A percentile compares a stretch with the other conserved stretches of the same genome.
Evolutionary conservation across 1,284 basidiomycete species (phyloP).

Genomic region (Apiotrichum gamsii): DNA sequence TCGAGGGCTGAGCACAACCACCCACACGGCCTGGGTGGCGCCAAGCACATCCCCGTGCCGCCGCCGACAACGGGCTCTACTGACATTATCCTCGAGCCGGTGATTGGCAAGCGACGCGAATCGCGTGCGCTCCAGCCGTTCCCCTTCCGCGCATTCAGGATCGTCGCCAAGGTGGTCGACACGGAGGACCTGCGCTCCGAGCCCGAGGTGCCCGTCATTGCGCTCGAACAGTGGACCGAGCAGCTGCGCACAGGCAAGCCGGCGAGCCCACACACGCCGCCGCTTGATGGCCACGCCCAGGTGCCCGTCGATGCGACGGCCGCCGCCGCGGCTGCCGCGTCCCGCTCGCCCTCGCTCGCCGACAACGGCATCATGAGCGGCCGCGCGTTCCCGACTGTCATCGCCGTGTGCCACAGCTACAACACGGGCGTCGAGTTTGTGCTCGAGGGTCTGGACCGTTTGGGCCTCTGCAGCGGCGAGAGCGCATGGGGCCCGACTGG

Average conservation of each 20-base stretch:
- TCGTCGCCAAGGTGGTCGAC: conserved; percentile 43
- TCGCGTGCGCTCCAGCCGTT: conserved; percentile 27
- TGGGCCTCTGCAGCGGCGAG: conserved; percentile 44
- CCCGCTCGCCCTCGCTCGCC: not conserved
- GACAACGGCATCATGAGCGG: conserved; percentile 15
- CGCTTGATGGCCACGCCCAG: not conserved
- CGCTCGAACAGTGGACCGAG: conserved; percentile 22
- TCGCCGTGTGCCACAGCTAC: conserved; percentile 46
- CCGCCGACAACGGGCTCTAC: conserved; percentile 9
- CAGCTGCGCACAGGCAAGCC: conserved; percentile 20
- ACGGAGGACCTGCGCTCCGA: conserved; percentile 35
- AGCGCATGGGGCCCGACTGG: conserved; percentile 47
- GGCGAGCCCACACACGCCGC: conserved; percentile 6
- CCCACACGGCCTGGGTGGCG: not conserved
- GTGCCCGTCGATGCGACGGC: not conserved
- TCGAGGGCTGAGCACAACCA: conserved; percentile 5
- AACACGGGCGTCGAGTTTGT: conserved; percentile 47
- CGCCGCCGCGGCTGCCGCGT: not conserved
- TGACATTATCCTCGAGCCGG: conserved; percentile 1
- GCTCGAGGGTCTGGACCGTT: conserved; percentile 44
- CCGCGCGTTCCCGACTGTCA: conserved; percentile 44
- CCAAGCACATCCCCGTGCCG: conserved; percentile 7
- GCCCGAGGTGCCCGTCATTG: conserved; percentile 18
- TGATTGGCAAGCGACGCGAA: not conserved
- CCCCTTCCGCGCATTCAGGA: conserved; percentile 43